Evolutionary conservation across 2,329 filamentous ascomycete species (phyloP).

Genomic region (Sporothrix sp.): DNA sequence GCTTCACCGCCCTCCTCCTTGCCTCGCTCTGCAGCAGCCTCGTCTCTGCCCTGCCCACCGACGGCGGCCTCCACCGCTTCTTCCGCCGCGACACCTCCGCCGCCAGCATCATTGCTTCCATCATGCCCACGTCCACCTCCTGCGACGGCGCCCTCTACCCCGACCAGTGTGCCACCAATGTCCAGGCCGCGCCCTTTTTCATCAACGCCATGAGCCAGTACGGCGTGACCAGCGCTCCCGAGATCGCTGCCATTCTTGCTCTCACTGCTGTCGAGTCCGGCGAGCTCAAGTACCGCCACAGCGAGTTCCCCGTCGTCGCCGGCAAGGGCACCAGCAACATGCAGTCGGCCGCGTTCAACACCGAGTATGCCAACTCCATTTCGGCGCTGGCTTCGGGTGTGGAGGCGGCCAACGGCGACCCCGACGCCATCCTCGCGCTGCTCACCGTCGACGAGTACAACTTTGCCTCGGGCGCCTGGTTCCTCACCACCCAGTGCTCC

Average conservation of each 20-base stretch:
- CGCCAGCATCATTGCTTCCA: conserved; percentile 35
- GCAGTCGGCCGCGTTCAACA: conserved; percentile 34
- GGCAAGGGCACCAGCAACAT: conserved; percentile 62
- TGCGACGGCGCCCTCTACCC: conserved; percentile 40
- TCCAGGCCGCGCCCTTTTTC: conserved; percentile 49
- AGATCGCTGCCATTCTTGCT: conserved; percentile 60
- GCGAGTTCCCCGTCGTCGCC: conserved; percentile 43
- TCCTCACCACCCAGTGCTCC: conserved; percentile 35
- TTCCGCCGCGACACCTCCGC: conserved; percentile 18
- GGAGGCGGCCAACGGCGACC: conserved; percentile 23
- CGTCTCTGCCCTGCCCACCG: background rate
- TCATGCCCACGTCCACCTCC: conserved; percentile 46
- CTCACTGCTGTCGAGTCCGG: conserved; percentile 63
- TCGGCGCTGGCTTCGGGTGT: conserved; percentile 26
- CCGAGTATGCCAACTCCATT: conserved; percentile 38
- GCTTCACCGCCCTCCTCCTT: background rate
- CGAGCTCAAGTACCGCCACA: conserved; percentile 62
- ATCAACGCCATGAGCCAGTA: conserved; percentile 47
- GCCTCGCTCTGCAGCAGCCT: conserved; percentile 1
- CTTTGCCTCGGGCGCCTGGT: conserved; percentile 46
- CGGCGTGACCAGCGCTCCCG: conserved; percentile 40
- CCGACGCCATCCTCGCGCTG: conserved; percentile 34
- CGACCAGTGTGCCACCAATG: conserved; percentile 57
- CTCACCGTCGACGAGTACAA: conserved; percentile 41
- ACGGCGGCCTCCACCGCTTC: background rate